A percentile compares a stretch with the other conserved stretches of the same genome.
Evolutionary conservation across 164 flowering plant species (phyloP).

Genomic region (Warburgia ugandensis): DNA sequence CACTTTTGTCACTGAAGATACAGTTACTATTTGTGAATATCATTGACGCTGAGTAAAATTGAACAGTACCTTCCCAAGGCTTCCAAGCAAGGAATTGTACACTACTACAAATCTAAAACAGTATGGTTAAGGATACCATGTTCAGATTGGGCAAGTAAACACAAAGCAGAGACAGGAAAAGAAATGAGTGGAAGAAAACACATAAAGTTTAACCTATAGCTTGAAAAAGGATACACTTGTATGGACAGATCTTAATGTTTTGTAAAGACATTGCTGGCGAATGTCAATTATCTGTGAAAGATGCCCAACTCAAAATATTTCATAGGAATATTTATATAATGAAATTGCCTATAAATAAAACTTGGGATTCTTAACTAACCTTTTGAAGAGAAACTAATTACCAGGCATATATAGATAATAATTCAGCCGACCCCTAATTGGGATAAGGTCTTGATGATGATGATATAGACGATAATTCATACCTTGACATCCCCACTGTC

Average conservation of each 20-base stretch:
- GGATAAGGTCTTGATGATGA: neutral
- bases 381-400: too few relatives aligned
- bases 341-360: too few relatives aligned
- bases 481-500: constrained; percentile 95
- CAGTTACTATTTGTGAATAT: neutral
- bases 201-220: neutral
- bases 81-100: constrained; percentile 94
- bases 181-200: neutral
- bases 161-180: neutral
- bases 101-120: constrained; percentile 75
- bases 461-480: neutral
- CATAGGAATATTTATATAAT: too few relatives aligned
- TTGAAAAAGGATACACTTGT: constrained; percentile 71
- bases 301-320: constrained; percentile 13
- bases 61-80: constrained; percentile 83
- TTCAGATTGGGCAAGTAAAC: neutral
- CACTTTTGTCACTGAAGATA: neutral
- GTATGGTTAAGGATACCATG: constrained; percentile 22
- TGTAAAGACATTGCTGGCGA: constrained; percentile 56
- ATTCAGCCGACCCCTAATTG: too few relatives aligned
- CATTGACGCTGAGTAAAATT: neutral
- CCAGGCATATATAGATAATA: too few relatives aligned
- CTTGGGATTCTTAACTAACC: too few relatives aligned
- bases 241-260: constrained; percentile 80
- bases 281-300: constrained; percentile 73